Evolutionary conservation across 2,329 filamentous ascomycete species (phyloP).

Genomic region (Ophiostoma piceae): DNA sequence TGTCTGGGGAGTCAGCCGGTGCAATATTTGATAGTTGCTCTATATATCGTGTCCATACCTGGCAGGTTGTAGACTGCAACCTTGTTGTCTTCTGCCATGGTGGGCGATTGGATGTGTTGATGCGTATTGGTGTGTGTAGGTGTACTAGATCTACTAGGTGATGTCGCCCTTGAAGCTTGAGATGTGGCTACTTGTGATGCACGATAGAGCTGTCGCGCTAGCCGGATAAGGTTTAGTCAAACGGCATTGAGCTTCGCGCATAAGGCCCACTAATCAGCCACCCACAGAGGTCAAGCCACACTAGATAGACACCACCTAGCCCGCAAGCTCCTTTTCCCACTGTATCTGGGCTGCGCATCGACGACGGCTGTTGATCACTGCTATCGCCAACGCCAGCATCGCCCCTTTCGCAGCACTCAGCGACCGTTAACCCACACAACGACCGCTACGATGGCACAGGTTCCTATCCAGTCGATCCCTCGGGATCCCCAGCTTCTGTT

Average conservation of each 20-base stretch:
- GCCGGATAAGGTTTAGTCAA: not conserved
- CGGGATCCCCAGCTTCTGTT: constrained; percentile 98
- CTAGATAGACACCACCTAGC: constrained; percentile 10
- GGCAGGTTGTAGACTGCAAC: constrained; percentile 64
- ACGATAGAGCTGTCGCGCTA: not conserved
- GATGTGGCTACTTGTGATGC: constrained; percentile 15
- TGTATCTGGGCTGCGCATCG: not conserved
- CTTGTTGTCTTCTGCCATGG: constrained; percentile 51
- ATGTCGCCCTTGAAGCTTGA: not conserved
- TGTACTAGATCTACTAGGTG: not conserved
- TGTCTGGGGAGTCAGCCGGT: constrained; percentile 53
- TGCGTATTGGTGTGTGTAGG: not conserved
- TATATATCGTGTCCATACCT: constrained; percentile 39
- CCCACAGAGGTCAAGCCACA: constrained; percentile 17
- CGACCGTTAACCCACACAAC: not conserved
- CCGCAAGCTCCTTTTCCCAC: constrained; percentile 19
- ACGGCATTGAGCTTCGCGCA: not conserved
- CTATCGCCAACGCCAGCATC: constrained; percentile 17
- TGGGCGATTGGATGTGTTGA: constrained; percentile 18
- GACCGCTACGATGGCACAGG: constrained; percentile 68
- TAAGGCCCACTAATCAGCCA: not conserved
- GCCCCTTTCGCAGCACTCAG: constrained; percentile 5
- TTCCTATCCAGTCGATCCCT: constrained; percentile 89
- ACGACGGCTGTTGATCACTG: constrained; percentile 8
- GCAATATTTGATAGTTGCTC: no score